Evolutionary conservation across 495 filamentous ascomycete species (phyloP).

Genomic region (Beverwykella pulmonaria): DNA sequence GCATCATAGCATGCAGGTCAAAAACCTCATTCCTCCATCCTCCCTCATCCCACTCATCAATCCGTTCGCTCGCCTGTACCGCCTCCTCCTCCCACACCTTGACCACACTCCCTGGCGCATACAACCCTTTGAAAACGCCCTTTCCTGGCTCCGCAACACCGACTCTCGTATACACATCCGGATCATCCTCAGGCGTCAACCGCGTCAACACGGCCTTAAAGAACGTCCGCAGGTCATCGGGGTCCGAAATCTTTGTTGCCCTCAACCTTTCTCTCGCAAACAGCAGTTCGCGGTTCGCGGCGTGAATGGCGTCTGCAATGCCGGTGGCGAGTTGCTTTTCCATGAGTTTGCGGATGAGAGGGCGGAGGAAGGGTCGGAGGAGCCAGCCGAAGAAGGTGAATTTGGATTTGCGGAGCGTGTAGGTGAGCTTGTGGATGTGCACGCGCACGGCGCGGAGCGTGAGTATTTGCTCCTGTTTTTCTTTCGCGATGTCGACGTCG

Average conservation of each 20-base stretch:
- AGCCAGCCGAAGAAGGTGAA: constrained; percentile 79
- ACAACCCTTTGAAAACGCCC: constrained; percentile 79
- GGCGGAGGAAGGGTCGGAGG: constrained; percentile 80
- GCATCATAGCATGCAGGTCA: constrained; percentile 55
- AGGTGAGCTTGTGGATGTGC: constrained; percentile 83
- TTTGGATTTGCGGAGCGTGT: constrained; percentile 70
- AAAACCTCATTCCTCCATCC: constrained; percentile 91
- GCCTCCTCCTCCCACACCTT: constrained; percentile 86
- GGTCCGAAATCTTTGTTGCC: constrained; percentile 80
- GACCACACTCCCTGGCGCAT: constrained; percentile 84
- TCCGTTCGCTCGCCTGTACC: constrained; percentile 60
- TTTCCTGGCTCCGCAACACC: constrained; percentile 64
- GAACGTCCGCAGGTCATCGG: constrained; percentile 77
- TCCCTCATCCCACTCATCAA: constrained; percentile 64
- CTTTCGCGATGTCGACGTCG: constrained; percentile 70
- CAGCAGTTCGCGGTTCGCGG: constrained; percentile 79
- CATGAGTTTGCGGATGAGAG: constrained; percentile 73
- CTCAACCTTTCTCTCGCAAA: constrained; percentile 84
- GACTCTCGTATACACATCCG: constrained; percentile 71
- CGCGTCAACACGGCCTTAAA: constrained; percentile 77
- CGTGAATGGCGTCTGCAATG: constrained; percentile 68
- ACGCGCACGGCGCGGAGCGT: constrained; percentile 74
- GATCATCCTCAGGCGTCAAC: constrained; percentile 67
- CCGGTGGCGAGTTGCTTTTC: constrained; percentile 75
- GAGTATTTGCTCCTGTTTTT: constrained; percentile 76